Conservation (phyloP, 306 rosid genomes). For the Myrica gale region DNA sequence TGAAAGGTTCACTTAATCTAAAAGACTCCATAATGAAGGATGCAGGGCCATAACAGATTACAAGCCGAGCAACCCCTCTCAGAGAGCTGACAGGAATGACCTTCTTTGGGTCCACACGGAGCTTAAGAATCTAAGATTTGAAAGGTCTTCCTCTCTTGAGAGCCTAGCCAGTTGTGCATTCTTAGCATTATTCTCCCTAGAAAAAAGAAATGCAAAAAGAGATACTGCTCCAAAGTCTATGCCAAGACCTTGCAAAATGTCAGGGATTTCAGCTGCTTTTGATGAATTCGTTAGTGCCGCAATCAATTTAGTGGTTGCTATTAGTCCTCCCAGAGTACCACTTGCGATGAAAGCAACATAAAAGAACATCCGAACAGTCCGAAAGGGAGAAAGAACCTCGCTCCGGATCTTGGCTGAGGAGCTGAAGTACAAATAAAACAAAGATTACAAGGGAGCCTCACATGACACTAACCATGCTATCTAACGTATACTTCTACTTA, state of each 20-base stretch:
- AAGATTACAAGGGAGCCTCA: constrained; percentile 47
- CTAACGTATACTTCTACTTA: not conserved
- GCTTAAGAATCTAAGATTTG: constrained; percentile 81
- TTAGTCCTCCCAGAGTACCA: constrained; percentile 64
- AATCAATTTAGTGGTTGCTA: constrained; percentile 65
- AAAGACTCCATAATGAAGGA: constrained; percentile 65
- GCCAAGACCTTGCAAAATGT: constrained; percentile 63
- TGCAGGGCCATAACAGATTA: constrained; percentile 82
- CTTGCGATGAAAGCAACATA: constrained; percentile 59
- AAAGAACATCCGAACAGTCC: constrained; percentile 15
- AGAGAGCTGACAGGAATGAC: constrained; percentile 60
- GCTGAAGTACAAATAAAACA: constrained; percentile 41
- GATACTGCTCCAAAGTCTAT: constrained; percentile 81
- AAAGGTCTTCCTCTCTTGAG: constrained; percentile 79
- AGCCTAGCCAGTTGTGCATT: constrained; percentile 73
- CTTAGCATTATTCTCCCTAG: constrained; percentile 73
- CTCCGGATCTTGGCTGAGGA: constrained; percentile 82
- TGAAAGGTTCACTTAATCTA: constrained; percentile 66
- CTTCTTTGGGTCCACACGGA: constrained; percentile 66
- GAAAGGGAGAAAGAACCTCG: constrained; percentile 24
- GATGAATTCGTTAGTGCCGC: constrained; percentile 73
- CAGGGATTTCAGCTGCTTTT: constrained; percentile 53
- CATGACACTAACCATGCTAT: constrained; percentile 9
- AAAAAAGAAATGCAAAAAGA: constrained; percentile 71
- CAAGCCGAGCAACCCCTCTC: constrained; percentile 87